These are phyloP conservation scores for Starmerella asiatica DNA, from an alignment of 805 yeast species.

Conservation along the genomic window DNA sequence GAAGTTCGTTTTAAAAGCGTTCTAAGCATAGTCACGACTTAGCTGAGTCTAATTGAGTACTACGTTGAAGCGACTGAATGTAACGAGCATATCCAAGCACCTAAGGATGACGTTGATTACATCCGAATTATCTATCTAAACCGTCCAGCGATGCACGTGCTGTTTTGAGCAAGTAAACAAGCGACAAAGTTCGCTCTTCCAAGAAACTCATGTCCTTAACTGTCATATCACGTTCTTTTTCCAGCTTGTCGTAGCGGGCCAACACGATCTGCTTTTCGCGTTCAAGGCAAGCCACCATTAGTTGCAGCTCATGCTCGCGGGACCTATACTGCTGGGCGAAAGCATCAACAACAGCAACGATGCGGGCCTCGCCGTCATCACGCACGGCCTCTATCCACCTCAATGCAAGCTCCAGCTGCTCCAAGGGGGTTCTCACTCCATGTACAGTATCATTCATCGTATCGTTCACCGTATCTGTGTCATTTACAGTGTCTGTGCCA, in stretches of 20 bases:
- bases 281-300: slow-evolving; percentile 4
- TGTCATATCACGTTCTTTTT: slow-evolving; percentile 3
- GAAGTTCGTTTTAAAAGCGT: too few relatives aligned
- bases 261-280: slow-evolving; percentile 9
- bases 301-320: slow-evolving; percentile 14
- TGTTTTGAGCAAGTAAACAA: slow-evolving; percentile 14
- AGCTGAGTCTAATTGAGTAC: too few relatives aligned
- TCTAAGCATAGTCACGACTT: too few relatives aligned
- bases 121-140: not conserved
- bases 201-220: slow-evolving; percentile 8
- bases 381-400: slow-evolving; percentile 7
- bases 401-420: slow-evolving; percentile 2
- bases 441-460: too few relatives aligned
- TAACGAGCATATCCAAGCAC: too few relatives aligned
- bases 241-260: slow-evolving; percentile 14
- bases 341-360: slow-evolving; percentile 8
- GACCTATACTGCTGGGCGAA: slow-evolving; percentile 12
- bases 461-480: too few relatives aligned
- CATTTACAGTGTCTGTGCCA: too few relatives aligned
- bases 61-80: too few relatives aligned
- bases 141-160: slow-evolving; percentile 11
- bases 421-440: slow-evolving; percentile 7
- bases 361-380: slow-evolving; percentile 5
- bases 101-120: not conserved
- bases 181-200: slow-evolving; percentile 15